These are phyloP conservation scores for Heterobasidion irregulare DNA, from an alignment of 1,284 basidiomycete species.

Conservation along the genomic window DNA sequence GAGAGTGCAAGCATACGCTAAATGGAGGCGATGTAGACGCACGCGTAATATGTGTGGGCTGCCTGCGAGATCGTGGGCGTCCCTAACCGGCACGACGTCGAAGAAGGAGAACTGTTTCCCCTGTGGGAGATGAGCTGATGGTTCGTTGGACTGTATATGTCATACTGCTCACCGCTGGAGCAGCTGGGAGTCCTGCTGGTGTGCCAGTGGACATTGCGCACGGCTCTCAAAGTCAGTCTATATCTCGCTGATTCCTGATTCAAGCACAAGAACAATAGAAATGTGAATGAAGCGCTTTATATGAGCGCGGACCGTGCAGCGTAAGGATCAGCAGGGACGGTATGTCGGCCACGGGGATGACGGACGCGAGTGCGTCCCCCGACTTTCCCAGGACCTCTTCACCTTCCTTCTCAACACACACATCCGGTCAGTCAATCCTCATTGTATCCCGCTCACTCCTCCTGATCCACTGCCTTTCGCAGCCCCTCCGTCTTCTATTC, in stretches of 20 bases:
- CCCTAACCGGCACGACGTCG: constrained; percentile 66
- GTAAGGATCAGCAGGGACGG: too few relatives aligned
- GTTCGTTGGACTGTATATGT: not conserved
- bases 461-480: not conserved
- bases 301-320: not conserved
- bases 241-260: not conserved
- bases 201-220: not conserved
- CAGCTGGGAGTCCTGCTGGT: not conserved
- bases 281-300: not conserved
- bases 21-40: constrained; percentile 3
- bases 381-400: too few relatives aligned
- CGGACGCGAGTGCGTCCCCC: too few relatives aligned
- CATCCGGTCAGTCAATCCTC: not conserved
- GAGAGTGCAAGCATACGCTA: not conserved
- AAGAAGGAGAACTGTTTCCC: constrained; percentile 86
- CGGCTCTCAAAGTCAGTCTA: not conserved
- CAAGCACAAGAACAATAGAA: not conserved
- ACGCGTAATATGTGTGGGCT: constrained; percentile 77
- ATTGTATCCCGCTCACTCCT: not conserved
- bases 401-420: not conserved
- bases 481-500: not conserved
- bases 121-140: constrained; percentile 26
- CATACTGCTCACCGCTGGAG: not conserved
- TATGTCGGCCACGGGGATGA: too few relatives aligned
- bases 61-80: constrained; percentile 67